Conservation (phyloP, 1,284 basidiomycete species). For the Cutaneotrichosporon spelunceum region DNA sequence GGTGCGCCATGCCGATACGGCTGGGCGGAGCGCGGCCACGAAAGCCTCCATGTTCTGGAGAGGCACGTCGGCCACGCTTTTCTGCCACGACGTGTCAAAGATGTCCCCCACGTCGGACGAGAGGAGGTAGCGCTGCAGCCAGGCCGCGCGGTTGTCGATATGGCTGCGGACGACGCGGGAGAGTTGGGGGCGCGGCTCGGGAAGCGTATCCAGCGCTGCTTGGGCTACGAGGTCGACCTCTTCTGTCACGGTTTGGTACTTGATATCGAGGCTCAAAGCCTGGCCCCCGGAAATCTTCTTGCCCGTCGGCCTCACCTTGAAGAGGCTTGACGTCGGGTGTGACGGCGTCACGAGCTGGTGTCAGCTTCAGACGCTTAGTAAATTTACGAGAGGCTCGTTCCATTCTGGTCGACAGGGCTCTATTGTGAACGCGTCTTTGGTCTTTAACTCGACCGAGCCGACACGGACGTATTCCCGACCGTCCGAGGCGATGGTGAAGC, state of each 20-base stretch:
- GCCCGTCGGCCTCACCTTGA: slow-evolving; percentile 36
- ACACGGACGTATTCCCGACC: slow-evolving; percentile 44
- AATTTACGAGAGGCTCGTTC: slow-evolving; percentile 26
- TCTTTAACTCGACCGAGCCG: slow-evolving; percentile 29
- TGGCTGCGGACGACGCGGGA: slow-evolving; percentile 12
- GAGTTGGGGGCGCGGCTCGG: not conserved
- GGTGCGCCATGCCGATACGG: slow-evolving; percentile 33
- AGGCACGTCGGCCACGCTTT: not conserved
- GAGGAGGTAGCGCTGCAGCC: slow-evolving; percentile 27
- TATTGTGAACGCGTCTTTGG: slow-evolving; percentile 20
- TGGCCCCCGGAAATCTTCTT: slow-evolving; percentile 8
- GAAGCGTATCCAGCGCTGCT: slow-evolving; percentile 11
- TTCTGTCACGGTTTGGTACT: slow-evolving; percentile 42
- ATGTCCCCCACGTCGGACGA: slow-evolving; percentile 5
- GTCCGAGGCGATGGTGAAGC: slow-evolving; percentile 51
- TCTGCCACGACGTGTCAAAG: slow-evolving; percentile 15
- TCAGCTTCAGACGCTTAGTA: not conserved
- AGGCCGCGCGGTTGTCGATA: slow-evolving; percentile 15
- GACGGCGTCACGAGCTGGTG: slow-evolving; percentile 35
- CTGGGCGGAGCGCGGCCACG: not conserved
- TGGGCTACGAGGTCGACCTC: slow-evolving; percentile 19
- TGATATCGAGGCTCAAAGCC: slow-evolving; percentile 37
- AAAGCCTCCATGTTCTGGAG: not conserved
- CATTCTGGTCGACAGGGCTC: slow-evolving; percentile 29
- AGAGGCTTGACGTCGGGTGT: slow-evolving; percentile 44